A percentile compares a stretch with the other conserved stretches of the same genome.
phyloP scores from a whole-genome alignment of 2,329 filamentous ascomycete genomes.

The Harringtonia aguacate region DNA sequence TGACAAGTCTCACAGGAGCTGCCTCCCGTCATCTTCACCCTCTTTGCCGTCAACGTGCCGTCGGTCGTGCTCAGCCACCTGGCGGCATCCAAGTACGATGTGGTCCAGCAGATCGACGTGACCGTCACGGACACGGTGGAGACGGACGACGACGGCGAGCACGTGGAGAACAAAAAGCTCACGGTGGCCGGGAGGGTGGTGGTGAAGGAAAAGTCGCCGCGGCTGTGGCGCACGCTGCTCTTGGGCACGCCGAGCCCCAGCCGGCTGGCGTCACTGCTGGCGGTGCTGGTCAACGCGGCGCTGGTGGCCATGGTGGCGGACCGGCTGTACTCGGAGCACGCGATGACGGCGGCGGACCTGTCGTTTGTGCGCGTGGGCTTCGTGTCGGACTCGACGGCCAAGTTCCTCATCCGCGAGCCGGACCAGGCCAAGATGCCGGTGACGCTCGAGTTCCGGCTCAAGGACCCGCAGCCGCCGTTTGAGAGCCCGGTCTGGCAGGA shows the following conservation, averaged over 20 bases:
- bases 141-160: constrained; percentile 16
- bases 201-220: constrained; percentile 44
- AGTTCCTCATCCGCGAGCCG: constrained; percentile 76
- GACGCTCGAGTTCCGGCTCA: constrained; percentile 54
- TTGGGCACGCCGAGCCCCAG: constrained; percentile 68
- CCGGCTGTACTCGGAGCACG: constrained; percentile 63
- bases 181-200: constrained; percentile 53
- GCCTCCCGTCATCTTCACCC: constrained; percentile 37
- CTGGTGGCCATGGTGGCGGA: constrained; percentile 64
- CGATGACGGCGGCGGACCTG: constrained; percentile 62
- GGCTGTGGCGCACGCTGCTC: constrained; percentile 55
- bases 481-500: constrained; percentile 55
- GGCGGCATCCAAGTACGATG: constrained; percentile 43
- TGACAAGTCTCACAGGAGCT: constrained; percentile 8
- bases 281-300: constrained; percentile 60
- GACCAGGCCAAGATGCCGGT: constrained; percentile 64
- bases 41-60: constrained; percentile 56
- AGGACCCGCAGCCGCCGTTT: constrained; percentile 36
- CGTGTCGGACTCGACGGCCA: constrained; percentile 70
- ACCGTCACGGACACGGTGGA: constrained; percentile 35
- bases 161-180: constrained; percentile 37
- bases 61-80: constrained; percentile 51
- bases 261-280: constrained; percentile 51
- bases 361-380: constrained; percentile 84
- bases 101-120: constrained; percentile 51